Percentiles rank a stretch among this genome's conserved stretches.
phyloP scores from a whole-genome alignment of 2,329 filamentous ascomycete species.

The Thermoascus crustaceus region DNA sequence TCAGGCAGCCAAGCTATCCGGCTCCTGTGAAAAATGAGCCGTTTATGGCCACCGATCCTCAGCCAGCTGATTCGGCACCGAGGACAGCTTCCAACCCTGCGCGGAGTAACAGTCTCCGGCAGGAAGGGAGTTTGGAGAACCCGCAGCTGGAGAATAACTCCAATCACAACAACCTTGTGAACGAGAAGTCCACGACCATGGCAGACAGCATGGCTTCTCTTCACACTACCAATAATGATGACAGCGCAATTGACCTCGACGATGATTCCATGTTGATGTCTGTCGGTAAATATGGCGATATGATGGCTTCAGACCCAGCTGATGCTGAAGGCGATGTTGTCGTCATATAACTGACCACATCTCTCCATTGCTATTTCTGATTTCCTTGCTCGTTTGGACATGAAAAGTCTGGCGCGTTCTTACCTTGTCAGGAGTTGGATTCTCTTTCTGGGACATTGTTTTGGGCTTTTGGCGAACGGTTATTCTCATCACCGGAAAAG shows the following conservation, averaged over 20 bases:
- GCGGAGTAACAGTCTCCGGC: slow-evolving; percentile 10
- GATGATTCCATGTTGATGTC: slow-evolving; percentile 36
- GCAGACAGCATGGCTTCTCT: slow-evolving; percentile 32
- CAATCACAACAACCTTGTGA: slow-evolving; percentile 17
- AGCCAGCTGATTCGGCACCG: slow-evolving; percentile 11
- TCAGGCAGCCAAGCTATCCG: slow-evolving; percentile 14
- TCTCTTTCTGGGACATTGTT: slow-evolving; percentile 14
- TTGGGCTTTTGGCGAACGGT: slow-evolving; percentile 16
- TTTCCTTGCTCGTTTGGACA: slow-evolving; percentile 3
- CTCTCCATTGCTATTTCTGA: slow-evolving; percentile 11
- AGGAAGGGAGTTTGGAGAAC: slow-evolving; percentile 12
- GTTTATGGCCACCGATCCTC: slow-evolving; percentile 13
- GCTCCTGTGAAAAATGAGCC: slow-evolving; percentile 10
- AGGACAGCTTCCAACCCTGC: slow-evolving; percentile 14
- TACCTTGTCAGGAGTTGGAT: slow-evolving; percentile 23
- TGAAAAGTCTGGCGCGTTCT: slow-evolving; percentile 12
- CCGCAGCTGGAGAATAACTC: slow-evolving; percentile 12
- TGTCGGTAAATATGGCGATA: slow-evolving; percentile 38
- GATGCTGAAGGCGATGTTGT: slow-evolving; percentile 39
- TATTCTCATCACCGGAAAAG: slow-evolving; percentile 13
- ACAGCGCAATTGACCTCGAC: slow-evolving; percentile 65
- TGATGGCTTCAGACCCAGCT: slow-evolving; percentile 38
- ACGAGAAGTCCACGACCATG: slow-evolving; percentile 39
- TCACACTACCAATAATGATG: slow-evolving; percentile 46
- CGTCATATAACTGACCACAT: slow-evolving; percentile 28